phyloP scores from a whole-genome alignment of 2,329 filamentous ascomycete genomes.

The Colletotrichum lentis region DNA sequence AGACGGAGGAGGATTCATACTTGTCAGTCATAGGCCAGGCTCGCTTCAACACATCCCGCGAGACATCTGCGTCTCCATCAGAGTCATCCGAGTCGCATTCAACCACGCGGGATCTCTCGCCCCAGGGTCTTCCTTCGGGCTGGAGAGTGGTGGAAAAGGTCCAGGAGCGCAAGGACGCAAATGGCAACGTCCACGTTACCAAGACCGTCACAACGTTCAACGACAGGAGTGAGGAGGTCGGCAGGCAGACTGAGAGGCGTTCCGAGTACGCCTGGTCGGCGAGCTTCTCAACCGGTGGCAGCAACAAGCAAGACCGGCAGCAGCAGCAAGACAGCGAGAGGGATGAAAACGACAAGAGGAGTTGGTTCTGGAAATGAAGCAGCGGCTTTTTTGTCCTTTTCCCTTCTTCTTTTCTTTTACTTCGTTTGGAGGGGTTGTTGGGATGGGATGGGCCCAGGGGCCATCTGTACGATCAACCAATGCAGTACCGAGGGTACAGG shows the following conservation, averaged over 20 bases:
- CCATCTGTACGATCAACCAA: slow-evolving; percentile 13
- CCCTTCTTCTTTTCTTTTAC: background rate
- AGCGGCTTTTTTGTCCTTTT: background rate
- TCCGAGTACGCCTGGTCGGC: slow-evolving; percentile 36
- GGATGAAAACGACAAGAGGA: slow-evolving; percentile 26
- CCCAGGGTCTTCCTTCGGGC: slow-evolving; percentile 25
- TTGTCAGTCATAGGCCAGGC: slow-evolving; percentile 31
- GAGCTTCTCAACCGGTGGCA: slow-evolving; percentile 20
- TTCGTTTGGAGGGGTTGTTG: background rate
- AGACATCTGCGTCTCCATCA: slow-evolving; percentile 8
- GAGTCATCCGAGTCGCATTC: slow-evolving; percentile 5
- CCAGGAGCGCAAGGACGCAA: slow-evolving; percentile 33
- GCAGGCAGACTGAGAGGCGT: slow-evolving; percentile 32
- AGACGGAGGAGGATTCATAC: slow-evolving; percentile 34
- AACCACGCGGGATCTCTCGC: slow-evolving; percentile 21
- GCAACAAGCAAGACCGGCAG: slow-evolving; percentile 16
- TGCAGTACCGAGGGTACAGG: background rate
- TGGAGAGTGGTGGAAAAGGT: slow-evolving; percentile 35
- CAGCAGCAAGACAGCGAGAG: slow-evolving; percentile 7
- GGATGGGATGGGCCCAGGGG: slow-evolving; percentile 4
- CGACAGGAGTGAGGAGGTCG: slow-evolving; percentile 36
- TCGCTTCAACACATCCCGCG: slow-evolving; percentile 20
- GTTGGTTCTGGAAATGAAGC: slow-evolving; percentile 37
- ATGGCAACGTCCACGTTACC: slow-evolving; percentile 34
- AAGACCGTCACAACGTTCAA: slow-evolving; percentile 36